Evolutionary conservation across 257 asterid species (phyloP), one percentile per base, ranked within the genome.

Genomic region (Nicotiana otophora): DNA sequence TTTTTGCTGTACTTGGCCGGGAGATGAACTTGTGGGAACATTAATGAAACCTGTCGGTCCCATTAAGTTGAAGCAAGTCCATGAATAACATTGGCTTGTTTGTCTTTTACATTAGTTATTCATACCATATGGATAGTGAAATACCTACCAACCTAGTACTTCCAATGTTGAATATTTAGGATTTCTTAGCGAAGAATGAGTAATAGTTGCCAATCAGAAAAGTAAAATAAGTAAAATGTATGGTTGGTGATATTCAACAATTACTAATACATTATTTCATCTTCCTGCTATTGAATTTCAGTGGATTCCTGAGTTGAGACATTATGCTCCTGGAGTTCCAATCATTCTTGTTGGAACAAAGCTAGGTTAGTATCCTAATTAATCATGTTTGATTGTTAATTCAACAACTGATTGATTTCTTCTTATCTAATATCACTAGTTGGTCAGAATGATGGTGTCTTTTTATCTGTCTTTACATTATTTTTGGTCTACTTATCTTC

Each of bases 221-320:
- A 10, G 20, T 42, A 67, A 39, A 30, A 68, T 23, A 30, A 61
- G 1, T 55, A 42, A 78, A 42, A 78, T 34, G 39, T 11, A 26
- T 53, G 66, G 15, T 42, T 81, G 68, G 85, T 82, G 84, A 86
- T 63, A 26, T 11, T 46, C 79, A 10, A 5, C 60, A 20, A 46
- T 46, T 72, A 53, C 2, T 72, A 11, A 12, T 70, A 70, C 60
- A 48, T 42, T 83, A 31, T 72, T 26, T 48, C 17, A 62, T 62
- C 81, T 67, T 61, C 80, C 78, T 78, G 57, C 48, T 88, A 58
- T 81, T 79, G 85, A 81, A 87, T 83, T 85, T 81, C 89, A 95
- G 99, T 95, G 99, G 99, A 88, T 92, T 89, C 97, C 97, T 86
- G 99, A 95, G 78, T 81, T 95, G 91, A 90, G 94, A 91, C 98